Evolutionary conservation across 345 rosid genomes (phyloP).

Genomic region (Luvunga scandens): DNA sequence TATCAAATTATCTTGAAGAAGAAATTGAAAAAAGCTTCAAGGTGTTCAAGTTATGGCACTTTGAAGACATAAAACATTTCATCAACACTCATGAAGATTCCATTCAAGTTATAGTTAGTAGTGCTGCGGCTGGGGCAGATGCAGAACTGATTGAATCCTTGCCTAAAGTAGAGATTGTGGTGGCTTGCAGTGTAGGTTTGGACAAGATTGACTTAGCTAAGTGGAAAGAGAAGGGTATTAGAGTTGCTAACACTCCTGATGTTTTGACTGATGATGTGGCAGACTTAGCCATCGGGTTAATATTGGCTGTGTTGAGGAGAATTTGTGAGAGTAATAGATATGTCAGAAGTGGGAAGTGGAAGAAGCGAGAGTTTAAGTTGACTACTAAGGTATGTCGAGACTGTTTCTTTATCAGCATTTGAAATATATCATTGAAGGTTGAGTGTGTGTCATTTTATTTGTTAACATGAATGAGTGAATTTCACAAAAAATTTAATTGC

Average conservation of each 20-base stretch:
- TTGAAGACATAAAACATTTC: slow-evolving; percentile 22
- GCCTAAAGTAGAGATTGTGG: slow-evolving; percentile 55
- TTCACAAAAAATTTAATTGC: background rate
- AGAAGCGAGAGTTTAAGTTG: slow-evolving; percentile 34
- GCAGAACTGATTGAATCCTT: slow-evolving; percentile 46
- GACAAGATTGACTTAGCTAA: slow-evolving; percentile 57
- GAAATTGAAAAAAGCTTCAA: slow-evolving; percentile 38
- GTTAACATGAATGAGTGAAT: background rate
- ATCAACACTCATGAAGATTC: slow-evolving; percentile 25
- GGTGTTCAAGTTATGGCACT: slow-evolving; percentile 41
- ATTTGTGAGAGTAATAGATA: slow-evolving; percentile 43
- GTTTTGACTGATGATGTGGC: slow-evolving; percentile 69
- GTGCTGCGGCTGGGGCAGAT: slow-evolving; percentile 41
- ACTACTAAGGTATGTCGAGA: slow-evolving; percentile 44
- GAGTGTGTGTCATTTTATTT: too few relatives aligned
- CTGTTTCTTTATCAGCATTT: background rate
- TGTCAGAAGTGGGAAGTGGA: slow-evolving; percentile 55
- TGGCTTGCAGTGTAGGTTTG: slow-evolving; percentile 57
- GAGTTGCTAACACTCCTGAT: slow-evolving; percentile 63
- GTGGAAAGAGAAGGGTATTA: slow-evolving; percentile 54
- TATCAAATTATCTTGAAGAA: slow-evolving; percentile 51
- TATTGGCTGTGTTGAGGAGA: slow-evolving; percentile 51
- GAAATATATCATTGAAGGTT: background rate
- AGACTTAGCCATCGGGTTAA: slow-evolving; percentile 53
- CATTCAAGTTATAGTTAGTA: slow-evolving; percentile 43